Conservation (phyloP, 192 early-diverging fungal genomes). For the Backusella morwellensis region DNA sequence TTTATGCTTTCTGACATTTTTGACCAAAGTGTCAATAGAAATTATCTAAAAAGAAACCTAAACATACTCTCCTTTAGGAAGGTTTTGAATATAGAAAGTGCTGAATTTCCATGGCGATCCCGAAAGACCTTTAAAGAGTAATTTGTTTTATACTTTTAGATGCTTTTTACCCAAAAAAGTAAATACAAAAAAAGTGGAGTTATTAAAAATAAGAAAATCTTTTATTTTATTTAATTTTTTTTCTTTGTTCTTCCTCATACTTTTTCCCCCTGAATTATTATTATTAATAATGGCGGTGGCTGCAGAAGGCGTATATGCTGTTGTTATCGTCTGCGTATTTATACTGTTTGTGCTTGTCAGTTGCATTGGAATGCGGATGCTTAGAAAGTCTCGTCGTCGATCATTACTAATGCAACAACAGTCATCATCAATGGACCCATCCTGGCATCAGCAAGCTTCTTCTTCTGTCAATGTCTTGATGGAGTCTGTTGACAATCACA, state of each 20-base stretch:
- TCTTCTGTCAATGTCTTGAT: neutral
- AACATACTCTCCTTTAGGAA: neutral
- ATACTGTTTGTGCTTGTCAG: neutral
- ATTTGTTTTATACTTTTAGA: neutral
- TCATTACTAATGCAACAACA: neutral
- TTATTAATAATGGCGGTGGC: neutral
- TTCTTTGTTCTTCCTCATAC: too few relatives aligned
- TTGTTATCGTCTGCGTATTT: constrained; percentile 10
- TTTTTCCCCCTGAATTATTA: neutral
- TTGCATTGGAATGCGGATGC: constrained; percentile 13
- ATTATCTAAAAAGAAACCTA: neutral
- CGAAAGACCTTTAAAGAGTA: neutral
- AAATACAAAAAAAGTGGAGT: neutral
- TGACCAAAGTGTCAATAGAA: neutral
- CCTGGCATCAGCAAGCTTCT: constrained; percentile 9
- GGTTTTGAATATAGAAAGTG: neutral
- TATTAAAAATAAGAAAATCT: neutral
- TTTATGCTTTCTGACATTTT: neutral
- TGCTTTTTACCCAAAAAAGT: neutral
- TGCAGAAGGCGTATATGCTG: constrained; percentile 17
- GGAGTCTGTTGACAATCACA: neutral
- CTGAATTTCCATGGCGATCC: neutral
- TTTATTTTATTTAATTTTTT: neutral
- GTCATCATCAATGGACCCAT: neutral
- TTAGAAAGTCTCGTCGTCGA: neutral